Base-by-base conservation (phyloP, 2,329 filamentous ascomycete species). In the Nakataea oryzae region DNA sequence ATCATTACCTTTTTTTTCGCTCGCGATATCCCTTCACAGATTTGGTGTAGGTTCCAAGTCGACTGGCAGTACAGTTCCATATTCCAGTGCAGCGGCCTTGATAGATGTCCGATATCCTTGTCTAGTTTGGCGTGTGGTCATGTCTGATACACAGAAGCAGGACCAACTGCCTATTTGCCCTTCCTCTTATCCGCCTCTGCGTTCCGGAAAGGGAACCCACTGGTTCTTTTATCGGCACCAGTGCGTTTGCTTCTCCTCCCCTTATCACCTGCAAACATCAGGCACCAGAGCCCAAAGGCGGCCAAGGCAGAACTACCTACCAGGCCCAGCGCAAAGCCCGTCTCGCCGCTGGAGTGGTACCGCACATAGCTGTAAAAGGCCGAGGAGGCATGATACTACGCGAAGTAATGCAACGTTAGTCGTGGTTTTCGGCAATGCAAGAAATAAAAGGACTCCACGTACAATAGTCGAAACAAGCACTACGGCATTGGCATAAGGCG, bases 291-390 rank as follows among this genome's bases (percentile, higher is more conserved):
- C 0, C 86, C 90, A 57, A 89, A 75, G 2, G 79, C 77, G 2
- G 84, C 85, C 63, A 93, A 74, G 26, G 81, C 69, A 4, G 79
- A 77, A 66, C 81, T 86, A 26, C 81, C 84, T 1, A 81, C 67
- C 65, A 84, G 80, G 0, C 85, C 88, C 6, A 90, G 71, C 1
- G 81, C 74, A 69, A 87, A 89, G 0, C 80, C 82, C 13, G 81
- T 77, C 68, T 85, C 80, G 7, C 78, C 77, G 72, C 75, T 76
- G 61, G 76, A 74, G n/a, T 80, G 79, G 74, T 86, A 90, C 71
- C 86, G 82, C 59, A 80, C 79, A 74, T 93, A 95, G 69, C 83
- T 80, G 72, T 90, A 88, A 66, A 86, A 85, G 24, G 86, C 86
- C 5, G 79, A 78, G 0, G 78, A 69, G 24, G 79, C 75, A 72